phyloP scores from a whole-genome alignment of 2,329 filamentous ascomycete species.

The Xenoacremonium recifei region DNA sequence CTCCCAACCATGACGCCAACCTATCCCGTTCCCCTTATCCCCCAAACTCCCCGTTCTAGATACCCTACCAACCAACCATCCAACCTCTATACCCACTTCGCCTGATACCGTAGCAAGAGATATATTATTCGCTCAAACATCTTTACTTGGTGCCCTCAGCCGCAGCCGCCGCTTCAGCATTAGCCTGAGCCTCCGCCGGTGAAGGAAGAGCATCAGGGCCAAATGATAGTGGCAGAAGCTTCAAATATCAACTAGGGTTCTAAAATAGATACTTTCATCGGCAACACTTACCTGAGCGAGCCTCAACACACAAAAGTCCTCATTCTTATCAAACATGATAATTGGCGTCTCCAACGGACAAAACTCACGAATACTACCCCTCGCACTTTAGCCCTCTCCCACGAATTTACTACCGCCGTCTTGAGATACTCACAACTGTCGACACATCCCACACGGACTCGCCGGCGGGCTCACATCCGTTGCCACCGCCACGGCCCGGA shows the following conservation, averaged over 20 bases:
- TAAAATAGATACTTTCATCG: no score
- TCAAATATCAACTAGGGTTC: neutral
- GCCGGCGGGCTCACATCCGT: slow-evolving; percentile 71
- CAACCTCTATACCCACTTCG: no score
- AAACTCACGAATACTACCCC: slow-evolving; percentile 71
- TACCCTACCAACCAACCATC: no score
- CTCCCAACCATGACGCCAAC: no score
- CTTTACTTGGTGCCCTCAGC: no score
- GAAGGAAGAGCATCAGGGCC: no score
- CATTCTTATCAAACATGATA: slow-evolving; percentile 88
- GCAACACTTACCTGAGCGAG: slow-evolving; percentile 59
- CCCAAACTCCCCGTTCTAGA: no score
- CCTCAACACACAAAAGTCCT: slow-evolving; percentile 66
- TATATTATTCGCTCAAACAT: no score
- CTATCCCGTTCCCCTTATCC: no score
- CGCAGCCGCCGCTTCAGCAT: no score
- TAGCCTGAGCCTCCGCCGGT: no score
- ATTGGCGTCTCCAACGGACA: slow-evolving; percentile 68
- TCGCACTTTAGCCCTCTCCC: slow-evolving; percentile 6
- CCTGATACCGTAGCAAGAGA: no score
- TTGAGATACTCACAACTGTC: slow-evolving; percentile 69
- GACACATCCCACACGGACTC: slow-evolving; percentile 92
- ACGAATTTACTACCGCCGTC: slow-evolving; percentile 3
- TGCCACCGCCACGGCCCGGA: slow-evolving; percentile 80
- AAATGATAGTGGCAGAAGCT: slow-evolving; percentile 69